phyloP scores from a whole-genome alignment of 202 grass and related monocot genomes.

The Zoysia matrella region DNA sequence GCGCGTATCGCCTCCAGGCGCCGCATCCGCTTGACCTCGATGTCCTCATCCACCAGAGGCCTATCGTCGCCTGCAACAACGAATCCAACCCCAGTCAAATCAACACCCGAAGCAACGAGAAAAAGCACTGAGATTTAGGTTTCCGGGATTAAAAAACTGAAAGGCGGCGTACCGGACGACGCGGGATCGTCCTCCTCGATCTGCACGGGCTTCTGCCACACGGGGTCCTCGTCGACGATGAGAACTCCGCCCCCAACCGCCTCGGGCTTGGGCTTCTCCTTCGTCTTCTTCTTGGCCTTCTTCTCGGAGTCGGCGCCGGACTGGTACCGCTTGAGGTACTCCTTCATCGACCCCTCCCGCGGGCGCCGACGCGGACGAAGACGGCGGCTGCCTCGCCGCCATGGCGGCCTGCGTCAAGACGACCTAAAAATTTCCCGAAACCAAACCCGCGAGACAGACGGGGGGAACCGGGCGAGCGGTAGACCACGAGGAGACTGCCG shows the following conservation, averaged over 20 bases:
- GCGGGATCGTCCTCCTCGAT: constrained; percentile 71
- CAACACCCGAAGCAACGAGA: not conserved
- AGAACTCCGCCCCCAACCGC: constrained; percentile 55
- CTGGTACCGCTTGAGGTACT: no score
- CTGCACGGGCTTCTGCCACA: constrained; percentile 92
- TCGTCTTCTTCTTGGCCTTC: constrained; percentile 12
- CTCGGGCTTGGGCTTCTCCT: constrained; percentile 60
- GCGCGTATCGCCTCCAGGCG: constrained; percentile 75
- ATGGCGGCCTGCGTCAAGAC: no score
- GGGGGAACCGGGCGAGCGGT: no score
- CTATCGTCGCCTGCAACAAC: constrained; percentile 65
- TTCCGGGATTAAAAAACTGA: not conserved
- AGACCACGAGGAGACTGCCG: no score
- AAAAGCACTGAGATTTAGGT: constrained; percentile 10
- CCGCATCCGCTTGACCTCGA: constrained; percentile 92
- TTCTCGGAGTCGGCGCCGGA: no score
- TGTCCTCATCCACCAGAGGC: constrained; percentile 83
- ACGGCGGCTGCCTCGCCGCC: no score
- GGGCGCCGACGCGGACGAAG: no score
- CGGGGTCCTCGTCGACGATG: constrained; percentile 94
- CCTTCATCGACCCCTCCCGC: no score
- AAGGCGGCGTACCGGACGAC: constrained; percentile 52
- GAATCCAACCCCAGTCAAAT: constrained; percentile 14
- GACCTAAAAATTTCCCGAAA: no score
- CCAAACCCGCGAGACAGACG: no score